A percentile compares a stretch with the other conserved stretches of the same genome.
phyloP scores from a whole-genome alignment of 805 yeast species.

The Lachancea quebecensis region DNA sequence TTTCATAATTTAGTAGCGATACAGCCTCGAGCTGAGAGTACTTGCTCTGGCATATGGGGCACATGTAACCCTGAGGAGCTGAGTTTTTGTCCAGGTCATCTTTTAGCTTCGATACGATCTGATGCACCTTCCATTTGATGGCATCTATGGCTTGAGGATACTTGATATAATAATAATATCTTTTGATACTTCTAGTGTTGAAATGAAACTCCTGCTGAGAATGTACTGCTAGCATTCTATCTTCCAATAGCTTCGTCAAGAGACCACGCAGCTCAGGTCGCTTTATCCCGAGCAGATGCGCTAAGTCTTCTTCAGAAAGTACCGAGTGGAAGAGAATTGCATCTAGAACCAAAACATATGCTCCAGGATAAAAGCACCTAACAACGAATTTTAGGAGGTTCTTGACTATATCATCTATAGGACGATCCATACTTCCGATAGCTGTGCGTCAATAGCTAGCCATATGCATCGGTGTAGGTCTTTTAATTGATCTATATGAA shows the following conservation, averaged over 20 bases:
- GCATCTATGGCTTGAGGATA: conserved; percentile 92
- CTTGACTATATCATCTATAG: conserved; percentile 38
- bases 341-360: conserved; percentile 79
- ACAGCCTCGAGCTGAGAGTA: conserved; percentile 85
- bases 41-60: conserved; percentile 77
- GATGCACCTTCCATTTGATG: conserved; percentile 92
- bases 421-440: conserved; percentile 24
- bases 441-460: not conserved
- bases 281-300: conserved; percentile 72
- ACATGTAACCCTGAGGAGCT: conserved; percentile 89
- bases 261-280: conserved; percentile 79
- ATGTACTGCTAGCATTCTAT: conserved; percentile 65
- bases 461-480: not conserved
- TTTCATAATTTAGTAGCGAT: conserved; percentile 70
- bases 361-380: conserved; percentile 79
- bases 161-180: conserved; percentile 82
- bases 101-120: conserved; percentile 69
- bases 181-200: conserved; percentile 57
- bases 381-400: conserved; percentile 65
- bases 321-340: conserved; percentile 85
- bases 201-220: conserved; percentile 63
- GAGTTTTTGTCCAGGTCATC: conserved; percentile 78
- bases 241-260: conserved; percentile 77
- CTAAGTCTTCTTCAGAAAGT: conserved; percentile 84
- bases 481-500: too few relatives aligned